Evolutionary conservation across 2,329 filamentous ascomycete genomes (phyloP).

Genomic region (Periconia macrospinosa): DNA sequence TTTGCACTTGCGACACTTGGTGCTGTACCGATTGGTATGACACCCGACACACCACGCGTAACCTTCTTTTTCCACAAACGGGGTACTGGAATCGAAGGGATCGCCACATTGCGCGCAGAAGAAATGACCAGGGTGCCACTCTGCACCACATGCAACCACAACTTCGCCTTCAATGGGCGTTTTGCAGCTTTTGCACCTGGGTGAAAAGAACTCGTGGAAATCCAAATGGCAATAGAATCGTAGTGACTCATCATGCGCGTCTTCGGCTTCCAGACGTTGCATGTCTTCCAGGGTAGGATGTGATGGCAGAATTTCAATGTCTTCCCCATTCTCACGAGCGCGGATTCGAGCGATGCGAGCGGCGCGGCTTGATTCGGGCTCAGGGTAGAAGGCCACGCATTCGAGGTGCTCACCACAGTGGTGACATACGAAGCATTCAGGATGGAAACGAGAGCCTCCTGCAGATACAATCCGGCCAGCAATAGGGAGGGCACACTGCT

Average conservation of each 20-base stretch:
- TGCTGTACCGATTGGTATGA: constrained; percentile 86
- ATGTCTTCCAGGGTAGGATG: constrained; percentile 61
- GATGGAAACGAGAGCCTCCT: constrained; percentile 82
- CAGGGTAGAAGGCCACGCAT: constrained; percentile 93
- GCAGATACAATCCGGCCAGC: constrained; percentile 88
- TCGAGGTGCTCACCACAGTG: constrained; percentile 86
- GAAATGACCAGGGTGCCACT: constrained; percentile 97
- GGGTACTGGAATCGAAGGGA: constrained; percentile 64
- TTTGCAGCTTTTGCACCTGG: constrained; percentile 92
- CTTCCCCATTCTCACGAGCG: constrained; percentile 56
- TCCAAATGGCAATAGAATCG: constrained; percentile 98
- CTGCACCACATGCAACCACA: constrained; percentile 87
- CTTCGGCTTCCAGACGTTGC: constrained; percentile 56
- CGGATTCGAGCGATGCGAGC: constrained; percentile 75
- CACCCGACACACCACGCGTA: constrained; percentile 96
- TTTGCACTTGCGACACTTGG: constrained; percentile 85
- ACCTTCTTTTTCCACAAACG: constrained; percentile 96
- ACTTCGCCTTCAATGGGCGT: constrained; percentile 97
- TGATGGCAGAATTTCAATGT: constrained; percentile 49
- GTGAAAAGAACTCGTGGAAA: constrained; percentile 93
- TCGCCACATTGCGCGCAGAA: constrained; percentile 99
- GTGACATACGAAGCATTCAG: constrained; percentile 88
- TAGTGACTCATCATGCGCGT: constrained; percentile 65
- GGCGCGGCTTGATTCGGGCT: constrained; percentile 72
- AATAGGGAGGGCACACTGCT: constrained; percentile 81